phyloP scores from a whole-genome alignment of 257 asterid species.

The Scutellaria galericulata region DNA sequence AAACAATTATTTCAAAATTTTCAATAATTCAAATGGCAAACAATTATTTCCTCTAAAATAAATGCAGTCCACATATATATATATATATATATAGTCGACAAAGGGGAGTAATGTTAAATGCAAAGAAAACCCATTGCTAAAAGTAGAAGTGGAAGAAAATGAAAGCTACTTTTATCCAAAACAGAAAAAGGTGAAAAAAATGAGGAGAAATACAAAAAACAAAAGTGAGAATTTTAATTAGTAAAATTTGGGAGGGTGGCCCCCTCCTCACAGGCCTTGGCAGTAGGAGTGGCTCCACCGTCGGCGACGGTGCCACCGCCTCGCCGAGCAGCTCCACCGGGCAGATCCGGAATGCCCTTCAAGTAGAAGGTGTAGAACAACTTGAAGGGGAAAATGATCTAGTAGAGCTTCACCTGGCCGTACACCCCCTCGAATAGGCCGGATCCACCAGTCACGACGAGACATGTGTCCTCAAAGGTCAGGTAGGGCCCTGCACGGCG shows the following conservation, averaged over 20 bases:
- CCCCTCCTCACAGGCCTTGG: slow-evolving; percentile 82
- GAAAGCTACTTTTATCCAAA: neutral
- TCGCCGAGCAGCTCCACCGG: slow-evolving; percentile 65
- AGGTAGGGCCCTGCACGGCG: slow-evolving; percentile 88
- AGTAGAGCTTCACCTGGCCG: slow-evolving; percentile 92
- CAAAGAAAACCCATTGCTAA: no score
- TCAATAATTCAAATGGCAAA: no score
- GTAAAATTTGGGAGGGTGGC: slow-evolving; percentile 64
- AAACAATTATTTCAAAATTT: no score
- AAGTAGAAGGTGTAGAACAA: slow-evolving; percentile 86
- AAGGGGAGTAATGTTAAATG: no score
- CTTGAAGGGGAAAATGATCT: slow-evolving; percentile 85
- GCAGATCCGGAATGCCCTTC: slow-evolving; percentile 84
- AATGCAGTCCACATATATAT: no score
- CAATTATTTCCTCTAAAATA: no score
- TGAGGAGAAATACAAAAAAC: no score
- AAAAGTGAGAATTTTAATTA: slow-evolving; percentile 38
- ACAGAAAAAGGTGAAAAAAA: no score
- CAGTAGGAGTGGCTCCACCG: slow-evolving; percentile 76
- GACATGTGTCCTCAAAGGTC: slow-evolving; percentile 79
- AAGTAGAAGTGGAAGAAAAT: no score
- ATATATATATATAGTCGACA: no score
- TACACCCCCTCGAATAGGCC: slow-evolving; percentile 88
- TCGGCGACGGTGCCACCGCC: slow-evolving; percentile 73
- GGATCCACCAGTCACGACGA: slow-evolving; percentile 95